Evolutionary conservation across 1,139 yeast species (phyloP), one percentile per base, ranked within the genome.

Genomic region (Kodamaea sp.): DNA sequence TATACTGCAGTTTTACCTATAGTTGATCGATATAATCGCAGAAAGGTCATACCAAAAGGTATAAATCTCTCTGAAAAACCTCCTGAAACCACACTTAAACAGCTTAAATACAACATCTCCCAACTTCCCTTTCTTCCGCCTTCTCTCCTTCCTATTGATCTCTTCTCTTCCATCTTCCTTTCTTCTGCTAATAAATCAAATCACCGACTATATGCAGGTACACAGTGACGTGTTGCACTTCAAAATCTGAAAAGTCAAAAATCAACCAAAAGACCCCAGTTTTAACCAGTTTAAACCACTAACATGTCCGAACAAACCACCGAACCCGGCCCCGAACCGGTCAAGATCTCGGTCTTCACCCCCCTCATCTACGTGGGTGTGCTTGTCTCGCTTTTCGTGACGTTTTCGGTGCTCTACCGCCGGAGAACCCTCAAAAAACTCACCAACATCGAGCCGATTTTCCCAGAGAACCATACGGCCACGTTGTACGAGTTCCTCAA

Each of bases 331-430:
- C 56, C 50, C 29, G 56, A 56, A 26, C 57, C 48, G 38, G 55
- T 69, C 37, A 68, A 70, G 46, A 77, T 89, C 44, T 86, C 96
- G n/a, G 78, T 90, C 24, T 79, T 76, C 56, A 87, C 96, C 11
- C 97, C 98, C 19, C 59, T 92, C 39, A 66, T 86, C 29, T 92
- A 92, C 56, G 82, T 88, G 39, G 81, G 76, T 5, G 76, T 89
- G 19, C 64, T 92, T 43, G 57, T 89, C 30, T 56, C 87, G 4
- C 76, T 92, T n/a, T 72, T 90, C 42, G 66, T 80, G 26, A 63
- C 80, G n/a, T 90, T 92, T 57, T 80, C 95, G 19, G 70, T 81
- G 26, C 68, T 75, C 35, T 87, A 89, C 59, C 74, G 94, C 53
- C 70, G 75, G 46, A 74, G 76, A 44, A 76, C 79, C 50, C 59